Evolutionary conservation across 1,139 yeast species (phyloP), one percentile per base, ranked within the genome.

Genomic region (Sugiyamaella castrensis): DNA sequence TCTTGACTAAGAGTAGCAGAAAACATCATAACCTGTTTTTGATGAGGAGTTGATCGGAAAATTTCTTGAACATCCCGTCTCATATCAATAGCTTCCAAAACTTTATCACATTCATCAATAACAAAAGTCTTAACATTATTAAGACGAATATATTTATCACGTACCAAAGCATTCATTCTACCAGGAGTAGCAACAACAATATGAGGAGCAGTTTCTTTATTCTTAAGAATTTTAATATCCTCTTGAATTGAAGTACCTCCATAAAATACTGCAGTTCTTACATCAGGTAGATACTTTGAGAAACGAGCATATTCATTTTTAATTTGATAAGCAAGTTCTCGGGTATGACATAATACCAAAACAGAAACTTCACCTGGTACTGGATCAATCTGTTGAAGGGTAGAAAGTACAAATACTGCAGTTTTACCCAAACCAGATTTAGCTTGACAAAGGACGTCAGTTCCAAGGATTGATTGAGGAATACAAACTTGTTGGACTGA

Each of bases 391-490:
- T 92, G 98, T 73, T 92, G 98, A 67, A 92, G 79, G 53, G 98
- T 91, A 26, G 97, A 88, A 66, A 92, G 79, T 52, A 92, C 98
- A 64, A 92, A 92, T 54, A 92, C 98, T 46, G 98, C 98, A 52
- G 98, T 92, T 73, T 92, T 92, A 83, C 98, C 98, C 62, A 92
- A 80, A 84, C 98, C 98, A 43, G 98, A 92, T 77, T 92, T 92
- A 71, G 98, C 98, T 77, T 92, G 98, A 76, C 98, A 92, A 60
- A 92, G 76, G 53, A 92, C 98, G 68, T 92, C 98, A 57, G 96
- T 91, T 68, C 98, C 98, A 65, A 92, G 85, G 65, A 92, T 89
- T 51, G 98, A 87, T 75, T 92, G 98, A 52, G 98, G 98, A 66
- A 92, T 92, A 74, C 97, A 88, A 64, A 89, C 94, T 76, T 92